These are phyloP conservation scores for Nicotiana sylvestris DNA, from an alignment of 257 asterid genomes.

Conservation along the genomic window DNA sequence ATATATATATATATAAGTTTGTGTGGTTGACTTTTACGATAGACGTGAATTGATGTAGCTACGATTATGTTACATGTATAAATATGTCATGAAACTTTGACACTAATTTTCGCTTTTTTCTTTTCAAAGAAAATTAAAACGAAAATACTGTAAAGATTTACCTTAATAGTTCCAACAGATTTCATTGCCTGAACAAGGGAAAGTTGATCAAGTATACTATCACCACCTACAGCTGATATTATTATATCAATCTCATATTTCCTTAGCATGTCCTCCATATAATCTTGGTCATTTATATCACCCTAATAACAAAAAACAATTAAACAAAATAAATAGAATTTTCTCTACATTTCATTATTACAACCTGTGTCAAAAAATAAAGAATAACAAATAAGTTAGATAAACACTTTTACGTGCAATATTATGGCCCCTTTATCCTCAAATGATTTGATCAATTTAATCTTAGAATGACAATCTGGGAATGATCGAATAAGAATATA, in stretches of 20 bases:
- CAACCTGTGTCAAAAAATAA: not conserved
- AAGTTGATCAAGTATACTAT: slow-evolving; percentile 23
- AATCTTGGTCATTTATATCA: slow-evolving; percentile 21
- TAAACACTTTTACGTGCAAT: slow-evolving; percentile 16
- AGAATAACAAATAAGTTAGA: too few relatives aligned
- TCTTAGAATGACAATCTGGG: slow-evolving; percentile 7
- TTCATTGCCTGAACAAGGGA: slow-evolving; percentile 25
- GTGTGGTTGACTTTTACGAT: too few relatives aligned
- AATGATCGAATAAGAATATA: slow-evolving; percentile 21
- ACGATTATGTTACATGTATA: too few relatives aligned
- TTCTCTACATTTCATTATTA: too few relatives aligned
- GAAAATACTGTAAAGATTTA: not conserved
- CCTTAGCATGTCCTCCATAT: slow-evolving; percentile 23
- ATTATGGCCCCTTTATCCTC: slow-evolving; percentile 30
- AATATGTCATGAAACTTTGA: too few relatives aligned
- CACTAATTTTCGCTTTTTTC: too few relatives aligned
- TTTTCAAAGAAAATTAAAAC: too few relatives aligned
- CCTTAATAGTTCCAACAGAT: slow-evolving; percentile 31
- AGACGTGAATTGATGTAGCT: too few relatives aligned
- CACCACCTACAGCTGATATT: slow-evolving; percentile 36
- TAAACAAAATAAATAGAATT: not conserved
- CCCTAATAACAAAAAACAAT: slow-evolving; percentile 11
- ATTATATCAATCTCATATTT: slow-evolving; percentile 27
- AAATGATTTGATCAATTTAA: slow-evolving; percentile 14
- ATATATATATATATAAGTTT: too few relatives aligned